Evolutionary conservation across 2,329 filamentous ascomycete species (phyloP).

Genomic region (Tolypocladium paradoxum): DNA sequence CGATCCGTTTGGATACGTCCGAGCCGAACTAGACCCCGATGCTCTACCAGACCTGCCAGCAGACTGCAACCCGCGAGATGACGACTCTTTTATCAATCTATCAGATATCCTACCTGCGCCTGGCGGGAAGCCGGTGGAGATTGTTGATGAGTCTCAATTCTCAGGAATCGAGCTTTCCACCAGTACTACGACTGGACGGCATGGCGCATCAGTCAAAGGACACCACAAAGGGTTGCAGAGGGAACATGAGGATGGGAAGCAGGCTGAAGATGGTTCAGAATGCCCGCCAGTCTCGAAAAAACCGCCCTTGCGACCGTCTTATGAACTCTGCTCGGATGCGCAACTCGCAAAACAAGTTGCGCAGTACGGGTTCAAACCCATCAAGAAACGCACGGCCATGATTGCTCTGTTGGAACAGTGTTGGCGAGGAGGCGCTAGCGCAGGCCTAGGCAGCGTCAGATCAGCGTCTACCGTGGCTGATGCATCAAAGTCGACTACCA

Average conservation of each 20-base stretch:
- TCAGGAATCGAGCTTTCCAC: slow-evolving; percentile 11
- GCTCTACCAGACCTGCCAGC: neutral
- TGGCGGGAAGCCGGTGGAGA: neutral
- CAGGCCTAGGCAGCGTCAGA: neutral
- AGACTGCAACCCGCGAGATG: neutral
- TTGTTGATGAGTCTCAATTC: slow-evolving; percentile 7
- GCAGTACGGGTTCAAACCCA: slow-evolving; percentile 60
- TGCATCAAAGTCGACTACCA: neutral
- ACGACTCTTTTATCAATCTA: slow-evolving; percentile 12
- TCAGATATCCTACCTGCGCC: slow-evolving; percentile 13
- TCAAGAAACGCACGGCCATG: slow-evolving; percentile 59
- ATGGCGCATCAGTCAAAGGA: neutral
- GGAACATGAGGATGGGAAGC: neutral
- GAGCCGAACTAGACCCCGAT: slow-evolving; percentile 3
- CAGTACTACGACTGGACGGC: slow-evolving; percentile 1
- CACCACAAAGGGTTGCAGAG: neutral
- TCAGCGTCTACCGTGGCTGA: neutral
- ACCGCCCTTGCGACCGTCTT: slow-evolving; percentile 37
- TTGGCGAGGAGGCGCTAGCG: slow-evolving; percentile 40
- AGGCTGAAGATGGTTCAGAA: neutral
- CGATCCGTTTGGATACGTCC: slow-evolving; percentile 30
- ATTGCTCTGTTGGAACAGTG: slow-evolving; percentile 59
- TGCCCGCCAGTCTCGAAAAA: neutral
- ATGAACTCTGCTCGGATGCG: slow-evolving; percentile 47
- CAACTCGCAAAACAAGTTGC: slow-evolving; percentile 52